Base-by-base conservation (phyloP, 2,329 filamentous ascomycete genomes). In the Ascochyta koolunga region DNA sequence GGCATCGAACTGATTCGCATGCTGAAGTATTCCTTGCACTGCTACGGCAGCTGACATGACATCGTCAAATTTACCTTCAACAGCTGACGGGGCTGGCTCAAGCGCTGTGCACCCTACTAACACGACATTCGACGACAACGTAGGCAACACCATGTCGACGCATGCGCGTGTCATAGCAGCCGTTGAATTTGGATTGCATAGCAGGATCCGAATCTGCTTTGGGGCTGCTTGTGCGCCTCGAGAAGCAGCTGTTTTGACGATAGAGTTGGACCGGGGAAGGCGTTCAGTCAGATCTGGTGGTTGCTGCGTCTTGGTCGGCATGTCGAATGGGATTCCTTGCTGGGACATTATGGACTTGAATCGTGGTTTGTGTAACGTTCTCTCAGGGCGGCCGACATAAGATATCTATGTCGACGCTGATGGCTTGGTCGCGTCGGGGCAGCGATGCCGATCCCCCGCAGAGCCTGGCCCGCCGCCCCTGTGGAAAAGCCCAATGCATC, bases 71-170 rank as follows among this genome's bases (percentile, higher is more conserved):
- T 74, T 71, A 33, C 78, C 76, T 68, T 84, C 81, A 25, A 83
- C 79, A 2, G 81, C 81, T 13, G 77, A 79, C 0, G 81, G 81
- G 0, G 79, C 76, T 1, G 78, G 78, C 19, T 74, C 60, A 0
- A 82, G 79, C 0, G 79, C 75, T 4, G 82, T 84, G 70, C 83
- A 83, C 19, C 78, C 79, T 10, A 76, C 73, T 1, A 84, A 73
- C 27, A 74, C 74, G 39, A 83, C 78, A 56, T 80, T 72, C 5
- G 77, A 71, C 1, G 81, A 79, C 0, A 83, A 70, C 13, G 76
- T 79, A 1, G 73, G 65, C 22, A 69, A 51, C 13, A 82, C 64
- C 40, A 77, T 77, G 11, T 71, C 67, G 1, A 83, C 66, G 66
- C 80, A 82, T 36, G 77, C 74, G 27, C 73, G 67, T 11, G 80